phyloP scores from a whole-genome alignment of 805 yeast species.

The Candida endomychidarum region DNA sequence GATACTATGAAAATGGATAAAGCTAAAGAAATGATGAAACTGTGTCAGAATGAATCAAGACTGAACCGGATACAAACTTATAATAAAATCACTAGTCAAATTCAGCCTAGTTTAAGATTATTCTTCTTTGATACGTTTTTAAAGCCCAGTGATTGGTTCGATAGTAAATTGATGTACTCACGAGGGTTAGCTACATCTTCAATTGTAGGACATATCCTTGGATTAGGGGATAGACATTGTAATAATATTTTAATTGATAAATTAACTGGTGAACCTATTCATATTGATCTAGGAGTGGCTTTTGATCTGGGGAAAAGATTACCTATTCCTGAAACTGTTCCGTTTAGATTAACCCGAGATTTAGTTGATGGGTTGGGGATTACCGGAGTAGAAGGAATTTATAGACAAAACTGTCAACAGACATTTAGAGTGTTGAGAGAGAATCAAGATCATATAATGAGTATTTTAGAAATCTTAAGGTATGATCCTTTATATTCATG shows the following conservation, averaged over 20 bases:
- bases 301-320: slow-evolving; percentile 89
- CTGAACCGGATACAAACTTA: slow-evolving; percentile 47
- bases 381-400: slow-evolving; percentile 79
- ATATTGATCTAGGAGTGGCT: slow-evolving; percentile 94
- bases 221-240: slow-evolving; percentile 94
- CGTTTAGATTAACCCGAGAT: slow-evolving; percentile 87
- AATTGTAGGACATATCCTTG: slow-evolving; percentile 83
- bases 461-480: slow-evolving; percentile 79
- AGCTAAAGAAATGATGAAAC: slow-evolving; percentile 70
- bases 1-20: slow-evolving; percentile 47
- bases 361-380: slow-evolving; percentile 88
- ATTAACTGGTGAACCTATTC: slow-evolving; percentile 87
- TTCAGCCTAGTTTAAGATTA: slow-evolving; percentile 65
- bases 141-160: slow-evolving; percentile 74
- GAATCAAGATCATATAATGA: slow-evolving; percentile 67
- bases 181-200: slow-evolving; percentile 83
- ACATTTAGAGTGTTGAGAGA: slow-evolving; percentile 65
- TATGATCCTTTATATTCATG: slow-evolving; percentile 95
- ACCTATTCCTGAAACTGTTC: slow-evolving; percentile 90
- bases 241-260: slow-evolving; percentile 84
- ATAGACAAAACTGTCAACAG: slow-evolving; percentile 69
- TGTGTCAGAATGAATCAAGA: slow-evolving; percentile 47
- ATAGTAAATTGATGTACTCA: slow-evolving; percentile 60
- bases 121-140: slow-evolving; percentile 70
- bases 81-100: slow-evolving; percentile 43